A percentile compares a stretch with the other conserved stretches of the same genome.
Evolutionary conservation across 805 yeast genomes (phyloP).

Genomic region (Pichia californica): DNA sequence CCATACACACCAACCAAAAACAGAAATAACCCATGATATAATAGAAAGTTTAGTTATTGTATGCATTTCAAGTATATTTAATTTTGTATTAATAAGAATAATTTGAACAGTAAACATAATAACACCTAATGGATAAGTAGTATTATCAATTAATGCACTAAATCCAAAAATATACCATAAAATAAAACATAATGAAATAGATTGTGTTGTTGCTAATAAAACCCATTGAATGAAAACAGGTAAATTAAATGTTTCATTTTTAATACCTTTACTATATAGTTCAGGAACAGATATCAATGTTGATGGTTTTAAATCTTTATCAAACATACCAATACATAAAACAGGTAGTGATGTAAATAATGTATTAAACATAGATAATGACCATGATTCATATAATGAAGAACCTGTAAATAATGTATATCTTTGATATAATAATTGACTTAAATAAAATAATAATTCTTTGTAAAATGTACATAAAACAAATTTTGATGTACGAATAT

Average conservation of each 20-base stretch:
- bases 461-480: constrained; percentile 92
- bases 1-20: constrained; percentile 85
- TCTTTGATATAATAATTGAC: constrained; percentile 84
- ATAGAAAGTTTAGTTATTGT: constrained; percentile 61
- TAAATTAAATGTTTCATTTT: constrained; percentile 67
- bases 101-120: constrained; percentile 67
- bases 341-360: constrained; percentile 91
- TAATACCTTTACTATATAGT: constrained; percentile 70
- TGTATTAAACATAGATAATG: constrained; percentile 94
- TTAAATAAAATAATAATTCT: constrained; percentile 80
- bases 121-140: constrained; percentile 78
- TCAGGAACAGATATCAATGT: constrained; percentile 91
- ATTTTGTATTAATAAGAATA: constrained; percentile 66
- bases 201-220: constrained; percentile 63
- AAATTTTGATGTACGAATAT: constrained; percentile 85
- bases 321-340: constrained; percentile 89
- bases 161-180: constrained; percentile 68
- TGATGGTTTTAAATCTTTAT: constrained; percentile 81
- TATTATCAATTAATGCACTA: constrained; percentile 60
- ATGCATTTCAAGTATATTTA: constrained; percentile 78
- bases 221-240: constrained; percentile 72
- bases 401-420: constrained; percentile 88
- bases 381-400: constrained; percentile 91
- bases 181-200: constrained; percentile 64
- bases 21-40: constrained; percentile 61